These are phyloP conservation scores for Talaromyces sp. DNA, from an alignment of 2,329 filamentous ascomycete genomes.

Conservation along the genomic window DNA sequence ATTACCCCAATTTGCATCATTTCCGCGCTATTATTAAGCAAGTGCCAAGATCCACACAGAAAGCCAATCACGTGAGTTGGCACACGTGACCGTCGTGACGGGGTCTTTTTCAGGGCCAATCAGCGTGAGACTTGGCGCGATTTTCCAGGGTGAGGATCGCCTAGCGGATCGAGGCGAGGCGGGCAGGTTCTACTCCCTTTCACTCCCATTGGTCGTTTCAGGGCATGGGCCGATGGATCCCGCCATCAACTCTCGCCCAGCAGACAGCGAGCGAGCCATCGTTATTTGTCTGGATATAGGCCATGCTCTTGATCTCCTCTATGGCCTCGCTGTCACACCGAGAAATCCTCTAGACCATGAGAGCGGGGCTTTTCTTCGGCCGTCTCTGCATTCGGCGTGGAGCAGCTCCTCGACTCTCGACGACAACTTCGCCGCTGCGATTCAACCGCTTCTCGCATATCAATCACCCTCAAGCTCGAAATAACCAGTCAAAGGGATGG, in stretches of 20 bases:
- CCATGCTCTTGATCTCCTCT: constrained; percentile 2
- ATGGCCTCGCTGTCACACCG: constrained; percentile 8
- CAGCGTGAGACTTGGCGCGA: too few relatives aligned
- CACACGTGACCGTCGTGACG: too few relatives aligned
- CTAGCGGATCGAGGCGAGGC: too few relatives aligned
- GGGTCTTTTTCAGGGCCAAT: too few relatives aligned
- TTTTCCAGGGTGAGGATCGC: too few relatives aligned
- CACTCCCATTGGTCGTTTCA: too few relatives aligned
- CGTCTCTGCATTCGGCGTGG: constrained; percentile 47
- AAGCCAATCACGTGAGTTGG: too few relatives aligned
- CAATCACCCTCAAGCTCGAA: constrained; percentile 21
- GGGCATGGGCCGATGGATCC: neutral
- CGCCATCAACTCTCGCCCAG: neutral
- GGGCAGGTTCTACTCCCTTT: too few relatives aligned
- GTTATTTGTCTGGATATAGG: neutral
- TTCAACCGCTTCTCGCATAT: constrained; percentile 24
- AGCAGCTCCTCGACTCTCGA: constrained; percentile 30
- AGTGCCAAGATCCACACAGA: too few relatives aligned
- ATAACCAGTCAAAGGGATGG: constrained; percentile 13
- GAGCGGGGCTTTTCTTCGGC: constrained; percentile 44
- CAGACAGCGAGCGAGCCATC: neutral
- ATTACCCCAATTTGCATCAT: too few relatives aligned
- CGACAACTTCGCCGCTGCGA: constrained; percentile 20
- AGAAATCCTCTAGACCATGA: constrained; percentile 39
- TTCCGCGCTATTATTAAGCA: too few relatives aligned